Evolutionary conservation across 768 basidiomycete genomes (phyloP), one percentile per base, ranked within the genome.

Genomic region (Agaricus sinodeliciosus): DNA sequence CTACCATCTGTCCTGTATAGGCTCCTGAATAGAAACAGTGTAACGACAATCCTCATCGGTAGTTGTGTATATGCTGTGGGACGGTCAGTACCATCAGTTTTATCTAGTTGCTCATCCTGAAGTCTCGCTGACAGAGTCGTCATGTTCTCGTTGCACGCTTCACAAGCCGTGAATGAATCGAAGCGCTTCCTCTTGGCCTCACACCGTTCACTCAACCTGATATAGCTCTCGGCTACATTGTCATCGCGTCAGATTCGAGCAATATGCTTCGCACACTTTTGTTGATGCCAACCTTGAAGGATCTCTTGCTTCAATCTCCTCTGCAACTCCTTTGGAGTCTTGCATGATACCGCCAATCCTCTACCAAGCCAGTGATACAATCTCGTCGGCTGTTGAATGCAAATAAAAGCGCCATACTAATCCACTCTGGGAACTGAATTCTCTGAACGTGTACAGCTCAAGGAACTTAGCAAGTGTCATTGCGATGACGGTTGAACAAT

Each of bases 21-120:
- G 11, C 26, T 68, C 13, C 46, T 57, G 13, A 53, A 65, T 47
- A 64, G 58, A 34, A 53, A 57, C 11, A 67, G 71, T 9, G 61
- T 71, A n/a, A 67, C 62, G 4, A 28, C 60, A 3, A 45, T 74
- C n/a, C 55, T 68, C 18, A 43, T 70, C 15, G 71, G 69, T 5
- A 67, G 61, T 3, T 45, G 60, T 3, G n/a, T 51, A 5, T 67
- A 69, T 48, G 15, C 62, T 3, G 54, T 71, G 31, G 72, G 73
- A 50, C 66, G 69, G 72, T 74, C 28, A 42, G 28, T 26, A 27
- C 26, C n/a, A 55, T 16, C 2, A 37, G 13, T 18, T n/a, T 12
- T 28, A 28, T 9, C 1, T 9, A 28, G 28, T 28, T 5, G 9
- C 28, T 9, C 9, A 9, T 28, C 4, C 9, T 28, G 5, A 28